Evolutionary conservation across 805 yeast genomes (phyloP), one percentile per base, ranked within the genome.

Genomic region (Saccharomyces jurei): DNA sequence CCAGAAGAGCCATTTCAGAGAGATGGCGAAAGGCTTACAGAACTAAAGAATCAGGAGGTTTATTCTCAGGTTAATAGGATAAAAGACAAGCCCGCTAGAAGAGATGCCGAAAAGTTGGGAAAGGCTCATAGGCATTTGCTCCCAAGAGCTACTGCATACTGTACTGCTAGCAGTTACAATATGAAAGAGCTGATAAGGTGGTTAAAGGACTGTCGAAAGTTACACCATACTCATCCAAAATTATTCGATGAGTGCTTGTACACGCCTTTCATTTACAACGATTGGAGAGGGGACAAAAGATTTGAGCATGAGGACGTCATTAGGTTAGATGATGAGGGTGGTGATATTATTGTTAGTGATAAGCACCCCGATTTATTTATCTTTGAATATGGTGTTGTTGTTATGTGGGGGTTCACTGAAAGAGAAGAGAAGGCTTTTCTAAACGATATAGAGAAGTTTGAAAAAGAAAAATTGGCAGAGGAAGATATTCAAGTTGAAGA

Each of bases 381-480:
- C 6, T 94, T 94, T 73, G 97, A 91, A 64, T 94, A 94, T 70
- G 99, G 99, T 22, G 99, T 94, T n/a, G 83, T 89, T 31, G 96
- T 94, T 1, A 73, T 94, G 75, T 94, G 99, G 99, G 99, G 99
- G 0, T 94, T 89, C 65, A 81, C 89, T 1, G 78, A 82, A 52
- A 79, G 82, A 52, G 98, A 94, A 70, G 99, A 94, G 67, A 75
- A 73, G 60, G 83, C 89, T 51, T 88, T 94, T 61, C 72, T 94
- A 53, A 79, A 79, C 51, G 97, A 92, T 65, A 73, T 94, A 60
- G 96, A 92, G n/a, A 82, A 81, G 57, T 94, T 91, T 70, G 99
- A 87, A 65, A 86, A 82, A 65, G 99, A 94, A 67, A 94, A 94
- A 69, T 77, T 94, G 36, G 87, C 96, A 0, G 83, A 82, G 49